Percentiles rank a stretch among this genome's conserved stretches.
phyloP scores from a whole-genome alignment of 257 asterid species.

The Osmanthus fragrans region DNA sequence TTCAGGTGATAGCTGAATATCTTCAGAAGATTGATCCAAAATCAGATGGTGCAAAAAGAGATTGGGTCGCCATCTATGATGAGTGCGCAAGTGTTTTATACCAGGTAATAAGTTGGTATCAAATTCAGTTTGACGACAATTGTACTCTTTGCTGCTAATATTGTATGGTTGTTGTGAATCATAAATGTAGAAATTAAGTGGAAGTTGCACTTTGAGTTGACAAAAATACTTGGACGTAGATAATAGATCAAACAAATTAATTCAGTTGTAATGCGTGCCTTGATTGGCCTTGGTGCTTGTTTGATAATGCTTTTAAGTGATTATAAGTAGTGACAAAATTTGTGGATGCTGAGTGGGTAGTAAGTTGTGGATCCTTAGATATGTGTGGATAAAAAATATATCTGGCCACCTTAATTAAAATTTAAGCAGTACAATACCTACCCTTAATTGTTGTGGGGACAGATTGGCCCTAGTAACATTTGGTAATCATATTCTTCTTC shows the following conservation, averaged over 20 bases:
- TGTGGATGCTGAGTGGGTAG: no score
- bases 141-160: slow-evolving; percentile 4
- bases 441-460: background rate
- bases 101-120: slow-evolving; percentile 48
- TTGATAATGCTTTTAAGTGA: no score
- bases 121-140: background rate
- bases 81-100: slow-evolving; percentile 94
- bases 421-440: no score
- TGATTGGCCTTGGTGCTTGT: background rate
- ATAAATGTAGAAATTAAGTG: background rate
- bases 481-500: background rate
- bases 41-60: slow-evolving; percentile 99
- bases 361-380: no score
- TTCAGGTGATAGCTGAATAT: slow-evolving; percentile 93
- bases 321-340: no score
- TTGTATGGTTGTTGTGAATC: background rate
- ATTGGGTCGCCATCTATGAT: slow-evolving; percentile 97
- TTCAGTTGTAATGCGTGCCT: background rate
- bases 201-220: background rate
- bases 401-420: no score
- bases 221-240: background rate
- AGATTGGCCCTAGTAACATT: background rate
- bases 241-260: background rate
- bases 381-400: no score
- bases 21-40: slow-evolving; percentile 97